These are phyloP conservation scores for Ogataea allantospora DNA, from an alignment of 805 yeast species.

Conservation along the genomic window DNA sequence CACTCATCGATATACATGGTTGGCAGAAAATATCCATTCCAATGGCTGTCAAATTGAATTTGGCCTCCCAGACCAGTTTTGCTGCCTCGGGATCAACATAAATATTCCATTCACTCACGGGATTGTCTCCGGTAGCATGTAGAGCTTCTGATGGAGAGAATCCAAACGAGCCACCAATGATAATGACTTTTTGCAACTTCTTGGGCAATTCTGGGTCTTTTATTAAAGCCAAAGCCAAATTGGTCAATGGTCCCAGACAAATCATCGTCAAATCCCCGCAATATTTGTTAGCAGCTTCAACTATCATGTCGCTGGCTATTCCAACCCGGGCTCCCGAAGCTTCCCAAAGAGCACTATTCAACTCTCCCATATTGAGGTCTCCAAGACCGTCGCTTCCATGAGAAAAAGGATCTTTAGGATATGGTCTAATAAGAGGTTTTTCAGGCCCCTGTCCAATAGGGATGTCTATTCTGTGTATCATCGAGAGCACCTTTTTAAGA, in stretches of 20 bases:
- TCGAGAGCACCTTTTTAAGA: slow-evolving; percentile 22
- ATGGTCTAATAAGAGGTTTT: slow-evolving; percentile 26
- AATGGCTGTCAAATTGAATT: slow-evolving; percentile 26
- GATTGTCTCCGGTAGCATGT: slow-evolving; percentile 32
- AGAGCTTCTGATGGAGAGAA: slow-evolving; percentile 24
- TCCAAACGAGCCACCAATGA: slow-evolving; percentile 30
- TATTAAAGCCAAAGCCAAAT: slow-evolving; percentile 26
- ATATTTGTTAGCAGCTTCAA: slow-evolving; percentile 20
- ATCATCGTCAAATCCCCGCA: slow-evolving; percentile 20
- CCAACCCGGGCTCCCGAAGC: slow-evolving; percentile 6
- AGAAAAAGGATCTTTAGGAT: slow-evolving; percentile 29
- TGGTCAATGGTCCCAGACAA: slow-evolving; percentile 28
- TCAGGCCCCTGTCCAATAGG: slow-evolving; percentile 31
- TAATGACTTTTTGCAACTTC: slow-evolving; percentile 24
- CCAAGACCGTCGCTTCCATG: slow-evolving; percentile 29
- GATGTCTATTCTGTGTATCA: slow-evolving; percentile 21
- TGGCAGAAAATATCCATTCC: slow-evolving; percentile 32
- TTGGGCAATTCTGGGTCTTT: slow-evolving; percentile 25
- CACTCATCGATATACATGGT: slow-evolving; percentile 26
- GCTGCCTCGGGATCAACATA: slow-evolving; percentile 32
- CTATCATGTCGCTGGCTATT: slow-evolving; percentile 25
- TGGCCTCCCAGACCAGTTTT: slow-evolving; percentile 22
- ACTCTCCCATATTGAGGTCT: slow-evolving; percentile 23
- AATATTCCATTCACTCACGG: slow-evolving; percentile 30
- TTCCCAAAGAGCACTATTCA: slow-evolving; percentile 19